Evolutionary conservation across 805 yeast species (phyloP), one percentile per base, ranked within the genome.

Genomic region (Candida maesae): DNA sequence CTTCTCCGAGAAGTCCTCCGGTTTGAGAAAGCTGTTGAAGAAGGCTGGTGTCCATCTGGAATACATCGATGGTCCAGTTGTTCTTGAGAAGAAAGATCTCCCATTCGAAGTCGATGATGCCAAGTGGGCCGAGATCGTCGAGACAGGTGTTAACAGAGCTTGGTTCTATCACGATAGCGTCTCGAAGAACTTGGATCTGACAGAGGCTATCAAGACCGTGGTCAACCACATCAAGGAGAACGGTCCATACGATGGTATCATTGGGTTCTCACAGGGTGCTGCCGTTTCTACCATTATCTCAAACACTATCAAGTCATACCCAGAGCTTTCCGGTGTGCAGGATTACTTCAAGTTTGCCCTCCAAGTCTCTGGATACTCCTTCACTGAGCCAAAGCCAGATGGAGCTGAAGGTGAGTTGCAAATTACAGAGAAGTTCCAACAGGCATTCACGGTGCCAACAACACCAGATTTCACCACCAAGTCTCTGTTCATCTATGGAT

Each of bases 251-350:
- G 84, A 82, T 17, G 99, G 98, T 6, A 65, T 91, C 16, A 64
- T 93, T 33, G 98, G 97, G 1, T 91, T 91, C 60, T 83, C 95
- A 10, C 98, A 93, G 61, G 99, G 99, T 47, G 95, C 97, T 6
- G 95, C 93, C 2, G 65, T 91, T 26, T 81, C 87, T 1, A 85
- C 91, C 1, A 69, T 86, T 19, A 59, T 89, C 23, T 69, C 85
- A 33, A 77, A 79, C 50, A 70, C 73, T 29, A 79, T 83, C 47
- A 41, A 43, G 38, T 13, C 41, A 2, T 41, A 45, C 14, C 40
- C 45, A 2, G 47, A 44, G 35, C 36, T 46, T 2, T 15, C 27
- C 6, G 47, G 47, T 71, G 70, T 23, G 21, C 45, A 41, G 33
- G 50, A 41, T 10, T 55, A 48, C 38, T 69, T 91, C 53, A 79